phyloP scores from a whole-genome alignment of 768 basidiomycete genomes.

The Tubosaeta sp. region DNA sequence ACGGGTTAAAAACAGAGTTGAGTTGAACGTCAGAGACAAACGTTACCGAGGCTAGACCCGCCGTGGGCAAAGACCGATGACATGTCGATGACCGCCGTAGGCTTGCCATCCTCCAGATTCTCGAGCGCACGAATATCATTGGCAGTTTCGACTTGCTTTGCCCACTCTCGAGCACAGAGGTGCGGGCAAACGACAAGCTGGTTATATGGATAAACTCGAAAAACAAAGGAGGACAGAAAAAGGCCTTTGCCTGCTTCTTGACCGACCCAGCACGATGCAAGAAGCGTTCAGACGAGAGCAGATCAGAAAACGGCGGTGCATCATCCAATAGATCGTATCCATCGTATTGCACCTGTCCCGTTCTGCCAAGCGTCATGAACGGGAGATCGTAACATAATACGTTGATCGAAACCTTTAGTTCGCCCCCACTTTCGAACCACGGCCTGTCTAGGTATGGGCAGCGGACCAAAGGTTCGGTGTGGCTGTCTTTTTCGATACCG shows the following conservation, averaged over 20 bases:
- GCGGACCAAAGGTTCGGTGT: constrained; percentile 44
- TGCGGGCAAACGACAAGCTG: constrained; percentile 8
- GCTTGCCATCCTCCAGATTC: background rate
- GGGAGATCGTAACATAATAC: constrained; percentile 43
- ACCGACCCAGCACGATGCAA: constrained; percentile 37
- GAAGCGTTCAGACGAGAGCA: constrained; percentile 47
- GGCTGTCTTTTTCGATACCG: constrained; percentile 44
- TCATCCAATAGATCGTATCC: background rate
- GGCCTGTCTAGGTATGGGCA: constrained; percentile 46
- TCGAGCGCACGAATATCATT: background rate
- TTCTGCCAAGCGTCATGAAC: constrained; percentile 41
- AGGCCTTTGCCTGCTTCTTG: constrained; percentile 32
- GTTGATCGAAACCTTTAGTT: constrained; percentile 41
- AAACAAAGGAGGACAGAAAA: constrained; percentile 43
- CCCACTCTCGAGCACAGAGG: constrained; percentile 20
- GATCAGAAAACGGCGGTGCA: constrained; percentile 36
- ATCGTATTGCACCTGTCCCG: background rate
- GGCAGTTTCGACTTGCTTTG: constrained; percentile 11
- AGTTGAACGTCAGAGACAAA: too few species aligned
- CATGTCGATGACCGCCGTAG: constrained; percentile 3
- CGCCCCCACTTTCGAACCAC: constrained; percentile 44
- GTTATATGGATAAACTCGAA: constrained; percentile 34
- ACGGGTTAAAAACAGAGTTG: too few species aligned
- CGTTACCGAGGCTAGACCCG: constrained; percentile 29
- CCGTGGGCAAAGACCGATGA: constrained; percentile 11